A percentile compares a stretch with the other conserved stretches of the same genome.
phyloP scores from a whole-genome alignment of 2,329 filamentous ascomycete genomes.

The Neopestalotiopsis sp. region DNA sequence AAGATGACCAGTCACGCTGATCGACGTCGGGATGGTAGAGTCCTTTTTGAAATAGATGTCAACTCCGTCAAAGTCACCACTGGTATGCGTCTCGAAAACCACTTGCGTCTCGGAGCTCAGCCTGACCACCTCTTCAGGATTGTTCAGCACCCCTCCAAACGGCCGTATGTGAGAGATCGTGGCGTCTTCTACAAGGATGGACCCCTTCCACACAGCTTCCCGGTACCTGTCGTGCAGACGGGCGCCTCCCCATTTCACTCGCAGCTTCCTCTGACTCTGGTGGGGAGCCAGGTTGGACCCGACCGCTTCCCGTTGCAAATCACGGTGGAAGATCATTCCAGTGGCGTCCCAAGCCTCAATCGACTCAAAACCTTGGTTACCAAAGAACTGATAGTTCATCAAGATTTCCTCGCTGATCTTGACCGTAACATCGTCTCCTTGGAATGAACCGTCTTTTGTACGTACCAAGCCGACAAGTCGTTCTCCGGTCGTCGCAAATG shows the following conservation, averaged over 20 bases:
- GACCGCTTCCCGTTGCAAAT: conserved; percentile 28
- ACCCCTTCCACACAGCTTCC: conserved; percentile 38
- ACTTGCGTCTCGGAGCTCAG: background rate
- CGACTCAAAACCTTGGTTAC: conserved; percentile 30
- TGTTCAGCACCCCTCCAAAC: conserved; percentile 32
- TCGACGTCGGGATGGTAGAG: background rate
- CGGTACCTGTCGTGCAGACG: conserved; percentile 38
- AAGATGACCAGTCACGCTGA: background rate
- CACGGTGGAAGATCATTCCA: conserved; percentile 30
- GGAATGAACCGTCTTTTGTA: conserved; percentile 24
- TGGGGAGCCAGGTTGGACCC: background rate
- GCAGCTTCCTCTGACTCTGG: conserved; percentile 21
- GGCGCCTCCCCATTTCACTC: conserved; percentile 38
- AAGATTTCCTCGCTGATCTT: conserved; percentile 16
- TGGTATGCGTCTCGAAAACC: background rate
- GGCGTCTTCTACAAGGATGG: conserved; percentile 27
- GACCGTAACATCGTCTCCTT: conserved; percentile 32
- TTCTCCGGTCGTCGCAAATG: conserved; percentile 38
- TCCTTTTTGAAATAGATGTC: background rate
- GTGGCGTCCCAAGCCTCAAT: conserved; percentile 36
- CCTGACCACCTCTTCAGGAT: conserved; percentile 24
- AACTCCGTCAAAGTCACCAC: background rate
- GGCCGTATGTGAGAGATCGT: conserved; percentile 25
- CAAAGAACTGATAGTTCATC: conserved; percentile 32
- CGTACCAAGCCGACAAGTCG: conserved; percentile 32